Evolutionary conservation across 495 filamentous ascomycete genomes (phyloP), one percentile per base, ranked within the genome.

Genomic region (Zalerion maritima): DNA sequence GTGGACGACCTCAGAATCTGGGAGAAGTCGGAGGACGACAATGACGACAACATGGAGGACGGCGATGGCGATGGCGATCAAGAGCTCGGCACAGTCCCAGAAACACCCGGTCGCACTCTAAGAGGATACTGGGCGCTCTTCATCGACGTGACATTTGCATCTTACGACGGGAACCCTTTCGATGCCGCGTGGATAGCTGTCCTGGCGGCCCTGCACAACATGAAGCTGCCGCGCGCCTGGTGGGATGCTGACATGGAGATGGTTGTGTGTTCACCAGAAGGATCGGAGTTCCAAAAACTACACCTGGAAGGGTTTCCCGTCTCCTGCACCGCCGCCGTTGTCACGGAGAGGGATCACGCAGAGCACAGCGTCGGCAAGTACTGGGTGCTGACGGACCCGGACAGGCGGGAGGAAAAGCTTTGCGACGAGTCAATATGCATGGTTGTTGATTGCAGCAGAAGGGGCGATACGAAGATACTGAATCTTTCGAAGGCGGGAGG

Each of bases 41-140:
- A 58, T 38, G 53, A 50, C 11, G 56, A 55, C 28, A 57, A 56
- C 17, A 56, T 58, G 39, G 64, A 66, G 3, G 24, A 45, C 1
- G 36, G 60, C 54, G 30, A 45, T 23, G 22, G 42, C 29, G 36
- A 48, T 32, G 29, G 3, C 1, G 17, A 23, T 12, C 7, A n/a
- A n/a, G 2, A 21, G 2, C 28, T 33, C 43, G 21, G 39, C 34
- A 9, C 28, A 48, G 24, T 52, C 44, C 15, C 67, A 78, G 42
- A 57, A n/a, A n/a, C n/a, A n/a, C n/a, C n/a, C n/a, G n/a, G n/a
- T n/a, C n/a, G n/a, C n/a, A n/a, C n/a, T n/a, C n/a, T 83, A 18
- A 83, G 81, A 49, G 86, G 74, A 4, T 96, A 83, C 48, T 97
- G 87, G 87, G 73, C 77, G 6, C 71, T 97, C 2, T 94, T 94